Evolutionary conservation across 306 rosid species (phyloP).

Genomic region (Trichosanthes truncata): DNA sequence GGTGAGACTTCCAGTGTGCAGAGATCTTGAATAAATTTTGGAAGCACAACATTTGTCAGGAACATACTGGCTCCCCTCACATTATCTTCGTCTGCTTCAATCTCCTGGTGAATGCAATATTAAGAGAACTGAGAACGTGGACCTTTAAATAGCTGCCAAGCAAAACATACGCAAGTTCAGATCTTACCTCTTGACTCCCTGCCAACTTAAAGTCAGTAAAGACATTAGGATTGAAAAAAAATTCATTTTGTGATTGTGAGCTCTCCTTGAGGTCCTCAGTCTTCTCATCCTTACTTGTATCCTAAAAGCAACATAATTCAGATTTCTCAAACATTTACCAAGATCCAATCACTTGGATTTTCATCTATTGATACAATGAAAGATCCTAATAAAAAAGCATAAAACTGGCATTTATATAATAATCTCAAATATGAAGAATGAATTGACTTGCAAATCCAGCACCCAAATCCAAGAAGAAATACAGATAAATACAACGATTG

Average conservation of each 20-base stretch:
- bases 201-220: constrained; percentile 87
- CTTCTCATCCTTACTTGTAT: constrained; percentile 31
- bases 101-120: constrained; percentile 49
- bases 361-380: neutral
- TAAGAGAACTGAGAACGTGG: constrained; percentile 12
- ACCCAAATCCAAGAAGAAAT: neutral
- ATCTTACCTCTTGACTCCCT: constrained; percentile 58
- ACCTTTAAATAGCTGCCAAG: neutral
- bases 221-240: constrained; percentile 83
- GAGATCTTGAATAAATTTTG: constrained; percentile 92
- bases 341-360: neutral
- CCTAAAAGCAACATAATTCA: constrained; percentile 30
- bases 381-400: neutral
- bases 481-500: neutral
- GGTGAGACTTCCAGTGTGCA: constrained; percentile 98
- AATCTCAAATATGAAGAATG: neutral
- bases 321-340: neutral
- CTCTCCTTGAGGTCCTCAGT: constrained; percentile 38
- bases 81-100: constrained; percentile 71
- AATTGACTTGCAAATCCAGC: neutral
- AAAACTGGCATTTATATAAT: neutral
- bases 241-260: constrained; percentile 32
- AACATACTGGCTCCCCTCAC: constrained; percentile 76
- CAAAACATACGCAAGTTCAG: neutral
- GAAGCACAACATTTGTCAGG: constrained; percentile 76